Evolutionary conservation across 768 basidiomycete species (phyloP).

Genomic region (Russula abietina): DNA sequence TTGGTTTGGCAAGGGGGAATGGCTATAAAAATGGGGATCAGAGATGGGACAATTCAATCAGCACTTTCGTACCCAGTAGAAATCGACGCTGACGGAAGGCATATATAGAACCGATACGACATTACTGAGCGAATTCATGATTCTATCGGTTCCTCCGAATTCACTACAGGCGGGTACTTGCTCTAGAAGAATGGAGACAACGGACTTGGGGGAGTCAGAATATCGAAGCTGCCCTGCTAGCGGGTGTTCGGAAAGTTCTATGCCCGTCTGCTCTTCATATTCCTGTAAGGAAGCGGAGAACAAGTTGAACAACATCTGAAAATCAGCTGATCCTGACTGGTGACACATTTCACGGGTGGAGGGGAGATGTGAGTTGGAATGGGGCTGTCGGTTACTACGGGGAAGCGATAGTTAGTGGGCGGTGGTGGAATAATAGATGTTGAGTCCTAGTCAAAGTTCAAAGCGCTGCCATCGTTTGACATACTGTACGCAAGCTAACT

Average conservation of each 20-base stretch:
- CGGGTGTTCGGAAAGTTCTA: not conserved
- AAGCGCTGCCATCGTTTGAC: too few relatives aligned
- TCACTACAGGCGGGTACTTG: not conserved
- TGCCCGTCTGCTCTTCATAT: not conserved
- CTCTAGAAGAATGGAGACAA: not conserved
- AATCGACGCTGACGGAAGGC: not conserved
- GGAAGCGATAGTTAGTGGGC: too few relatives aligned
- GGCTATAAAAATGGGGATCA: not conserved
- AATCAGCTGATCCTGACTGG: not conserved
- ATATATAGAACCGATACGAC: not conserved
- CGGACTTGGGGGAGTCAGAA: not conserved
- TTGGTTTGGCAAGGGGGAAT: too few relatives aligned
- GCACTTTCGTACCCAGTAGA: not conserved
- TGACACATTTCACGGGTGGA: not conserved
- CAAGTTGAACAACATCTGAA: not conserved
- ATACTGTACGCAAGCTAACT: too few relatives aligned
- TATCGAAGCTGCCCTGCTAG: not conserved
- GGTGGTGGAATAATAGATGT: too few relatives aligned
- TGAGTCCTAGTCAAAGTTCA: too few relatives aligned
- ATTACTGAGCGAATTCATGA: not conserved
- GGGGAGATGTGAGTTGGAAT: not conserved
- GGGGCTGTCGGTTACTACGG: too few relatives aligned
- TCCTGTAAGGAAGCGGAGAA: not conserved
- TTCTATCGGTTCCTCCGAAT: not conserved
- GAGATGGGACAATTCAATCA: not conserved